Conservation (phyloP, 164 flowering plant species). For the Chloranthus sessilifolius region DNA sequence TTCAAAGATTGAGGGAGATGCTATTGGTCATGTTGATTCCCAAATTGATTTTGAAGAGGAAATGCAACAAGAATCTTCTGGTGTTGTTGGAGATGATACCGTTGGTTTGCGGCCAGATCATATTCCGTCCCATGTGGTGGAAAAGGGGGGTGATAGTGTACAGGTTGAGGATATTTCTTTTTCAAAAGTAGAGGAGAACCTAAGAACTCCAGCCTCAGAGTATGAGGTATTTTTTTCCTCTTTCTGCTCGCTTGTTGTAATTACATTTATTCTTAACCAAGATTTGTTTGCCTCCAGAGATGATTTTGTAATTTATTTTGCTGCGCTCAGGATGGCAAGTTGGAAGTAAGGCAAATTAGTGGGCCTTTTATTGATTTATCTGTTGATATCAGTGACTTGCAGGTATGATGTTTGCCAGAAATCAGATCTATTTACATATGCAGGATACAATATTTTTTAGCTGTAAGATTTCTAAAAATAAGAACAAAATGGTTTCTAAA, state of each 20-base stretch:
- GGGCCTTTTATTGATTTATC: conserved; percentile 51
- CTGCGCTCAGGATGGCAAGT: conserved; percentile 50
- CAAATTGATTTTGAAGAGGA: conserved; percentile 25
- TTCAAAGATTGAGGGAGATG: conserved; percentile 24
- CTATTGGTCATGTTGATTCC: conserved; percentile 24
- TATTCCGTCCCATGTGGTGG: conserved; percentile 25
- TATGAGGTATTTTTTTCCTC: conserved; percentile 53
- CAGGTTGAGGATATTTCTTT: conserved; percentile 41
- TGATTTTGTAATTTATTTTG: too few relatives aligned
- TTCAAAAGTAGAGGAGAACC: conserved; percentile 26
- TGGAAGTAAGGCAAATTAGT: conserved; percentile 31
- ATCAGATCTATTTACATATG: not conserved
- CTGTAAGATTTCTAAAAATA: too few relatives aligned
- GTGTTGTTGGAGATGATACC: conserved; percentile 12
- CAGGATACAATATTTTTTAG: too few relatives aligned
- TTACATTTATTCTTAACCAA: not conserved
- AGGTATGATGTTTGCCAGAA: conserved; percentile 43
- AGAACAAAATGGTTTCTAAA: too few relatives aligned
- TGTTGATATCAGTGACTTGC: conserved; percentile 63
- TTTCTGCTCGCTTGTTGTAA: not conserved
- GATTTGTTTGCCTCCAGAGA: too few relatives aligned
- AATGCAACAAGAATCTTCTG: conserved; percentile 23
- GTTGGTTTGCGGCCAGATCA: conserved; percentile 14
- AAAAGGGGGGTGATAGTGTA: conserved; percentile 35
- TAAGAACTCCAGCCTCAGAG: conserved; percentile 44